A percentile compares a stretch with the other conserved stretches of the same genome.
These are phyloP conservation scores for Hemerocallis citrina DNA, from an alignment of 106 monocot species.

Conservation along the genomic window DNA sequence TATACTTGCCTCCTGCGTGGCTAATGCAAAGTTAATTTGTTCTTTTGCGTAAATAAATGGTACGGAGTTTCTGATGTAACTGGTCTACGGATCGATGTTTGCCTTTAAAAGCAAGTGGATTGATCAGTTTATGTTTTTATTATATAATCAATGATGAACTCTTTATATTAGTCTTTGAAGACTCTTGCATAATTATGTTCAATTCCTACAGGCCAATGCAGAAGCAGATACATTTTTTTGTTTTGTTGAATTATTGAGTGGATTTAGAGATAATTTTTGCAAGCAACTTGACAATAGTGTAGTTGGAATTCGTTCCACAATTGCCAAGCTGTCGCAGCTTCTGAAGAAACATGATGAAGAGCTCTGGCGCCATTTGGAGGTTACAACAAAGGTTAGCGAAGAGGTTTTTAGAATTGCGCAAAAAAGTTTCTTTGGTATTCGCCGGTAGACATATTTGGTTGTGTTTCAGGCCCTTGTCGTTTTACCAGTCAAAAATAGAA, in stretches of 20 bases:
- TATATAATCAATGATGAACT: neutral
- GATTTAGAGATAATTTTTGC: constrained; percentile 27
- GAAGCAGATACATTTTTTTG: constrained; percentile 30
- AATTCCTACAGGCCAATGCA: constrained; percentile 12
- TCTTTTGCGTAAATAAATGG: neutral
- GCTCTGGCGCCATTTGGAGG: constrained; percentile 29
- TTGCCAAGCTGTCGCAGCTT: constrained; percentile 15
- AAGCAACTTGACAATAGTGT: constrained; percentile 31
- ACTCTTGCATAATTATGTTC: constrained; percentile 7
- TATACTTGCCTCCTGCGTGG: no score
- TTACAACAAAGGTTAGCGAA: constrained; percentile 19
- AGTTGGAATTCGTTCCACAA: constrained; percentile 21
- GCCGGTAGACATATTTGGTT: neutral
- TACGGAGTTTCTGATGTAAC: neutral
- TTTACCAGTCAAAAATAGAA: neutral
- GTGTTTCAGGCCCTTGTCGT: neutral
- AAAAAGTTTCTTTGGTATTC: neutral
- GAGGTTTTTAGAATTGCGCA: neutral
- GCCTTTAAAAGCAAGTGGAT: neutral
- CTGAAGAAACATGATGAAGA: constrained; percentile 27
- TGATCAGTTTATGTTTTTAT: neutral
- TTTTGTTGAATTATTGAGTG: constrained; percentile 24
- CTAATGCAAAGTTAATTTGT: neutral
- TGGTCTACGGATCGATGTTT: neutral
- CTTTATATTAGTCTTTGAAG: neutral